These are phyloP conservation scores for Amanita jacksonii DNA, from an alignment of 768 basidiomycete genomes.

Conservation along the genomic window DNA sequence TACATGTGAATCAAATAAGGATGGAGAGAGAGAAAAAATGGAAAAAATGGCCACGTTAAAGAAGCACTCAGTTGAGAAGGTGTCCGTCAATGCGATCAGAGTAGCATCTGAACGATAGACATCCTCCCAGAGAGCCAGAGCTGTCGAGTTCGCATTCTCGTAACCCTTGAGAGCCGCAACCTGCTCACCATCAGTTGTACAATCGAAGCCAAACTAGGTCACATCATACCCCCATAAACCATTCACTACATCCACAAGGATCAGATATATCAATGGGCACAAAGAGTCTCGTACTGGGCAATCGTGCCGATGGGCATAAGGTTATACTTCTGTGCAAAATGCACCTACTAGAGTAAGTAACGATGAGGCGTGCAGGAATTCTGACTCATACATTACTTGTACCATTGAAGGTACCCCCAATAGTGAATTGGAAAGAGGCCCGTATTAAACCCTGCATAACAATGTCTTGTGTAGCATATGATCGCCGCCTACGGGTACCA, in stretches of 20 bases:
- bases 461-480: slow-evolving; percentile 64
- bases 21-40: not conserved
- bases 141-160: slow-evolving; percentile 57
- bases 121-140: slow-evolving; percentile 82
- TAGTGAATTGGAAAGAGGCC: slow-evolving; percentile 40
- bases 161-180: slow-evolving; percentile 83
- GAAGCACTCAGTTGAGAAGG: slow-evolving; percentile 83
- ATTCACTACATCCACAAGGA: slow-evolving; percentile 44
- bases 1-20: slow-evolving; percentile 15
- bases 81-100: slow-evolving; percentile 86
- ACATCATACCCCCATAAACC: slow-evolving; percentile 76
- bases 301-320: slow-evolving; percentile 70
- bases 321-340: slow-evolving; percentile 72
- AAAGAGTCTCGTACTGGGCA: slow-evolving; percentile 54
- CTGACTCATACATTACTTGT: slow-evolving; percentile 76
- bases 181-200: slow-evolving; percentile 27
- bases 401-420: slow-evolving; percentile 65
- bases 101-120: slow-evolving; percentile 43
- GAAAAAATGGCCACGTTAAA: slow-evolving; percentile 48
- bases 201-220: slow-evolving; percentile 2
- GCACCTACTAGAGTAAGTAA: slow-evolving; percentile 38
- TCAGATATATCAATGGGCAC: slow-evolving; percentile 10
- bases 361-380: not conserved
- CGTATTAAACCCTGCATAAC: slow-evolving; percentile 60
- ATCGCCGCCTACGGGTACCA: slow-evolving; percentile 76